Percentiles rank a stretch among this genome's conserved stretches.
These are phyloP conservation scores for Suhomyces terraborum DNA, from an alignment of 1,139 yeast species.

Conservation along the genomic window DNA sequence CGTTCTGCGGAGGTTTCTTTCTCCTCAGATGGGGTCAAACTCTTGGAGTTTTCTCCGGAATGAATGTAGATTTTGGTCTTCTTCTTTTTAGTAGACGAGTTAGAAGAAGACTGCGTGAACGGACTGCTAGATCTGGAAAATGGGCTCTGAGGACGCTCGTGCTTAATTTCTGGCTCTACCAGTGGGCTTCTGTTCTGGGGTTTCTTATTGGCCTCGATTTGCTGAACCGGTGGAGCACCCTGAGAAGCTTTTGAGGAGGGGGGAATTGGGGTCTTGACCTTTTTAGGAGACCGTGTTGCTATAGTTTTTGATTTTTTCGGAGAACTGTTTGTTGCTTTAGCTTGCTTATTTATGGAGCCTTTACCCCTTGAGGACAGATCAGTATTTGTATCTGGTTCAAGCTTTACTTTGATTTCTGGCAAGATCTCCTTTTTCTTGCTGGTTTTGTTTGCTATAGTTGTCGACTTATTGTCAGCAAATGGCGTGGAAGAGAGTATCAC, in stretches of 20 bases:
- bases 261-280: conserved; percentile 2
- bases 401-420: conserved; percentile 3
- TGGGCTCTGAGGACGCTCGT: conserved; percentile 17
- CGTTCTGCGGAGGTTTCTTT: conserved; percentile 1
- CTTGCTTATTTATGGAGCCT: background rate
- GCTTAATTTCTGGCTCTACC: conserved; percentile 21
- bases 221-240: background rate
- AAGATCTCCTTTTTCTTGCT: background rate
- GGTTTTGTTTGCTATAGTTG: background rate
- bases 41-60: conserved; percentile 16
- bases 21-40: conserved; percentile 14
- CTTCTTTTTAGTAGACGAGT: conserved; percentile 20
- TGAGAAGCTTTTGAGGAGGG: background rate
- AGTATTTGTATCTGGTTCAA: conserved; percentile 2
- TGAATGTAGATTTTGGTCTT: conserved; percentile 30
- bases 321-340: background rate
- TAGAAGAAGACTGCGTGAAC: conserved; percentile 20
- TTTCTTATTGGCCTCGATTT: background rate
- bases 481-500: conserved; percentile 24
- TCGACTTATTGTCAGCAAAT: conserved; percentile 12
- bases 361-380: background rate
- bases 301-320: conserved; percentile 3
- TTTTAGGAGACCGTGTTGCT: conserved; percentile 1
- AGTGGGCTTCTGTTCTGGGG: conserved; percentile 14
- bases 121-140: conserved; percentile 29